Percentiles rank a stretch among this genome's conserved stretches.
These are phyloP conservation scores for Paramecium pentaurelia DNA, from an alignment of 73 alveolate species.

Conservation along the genomic window DNA sequence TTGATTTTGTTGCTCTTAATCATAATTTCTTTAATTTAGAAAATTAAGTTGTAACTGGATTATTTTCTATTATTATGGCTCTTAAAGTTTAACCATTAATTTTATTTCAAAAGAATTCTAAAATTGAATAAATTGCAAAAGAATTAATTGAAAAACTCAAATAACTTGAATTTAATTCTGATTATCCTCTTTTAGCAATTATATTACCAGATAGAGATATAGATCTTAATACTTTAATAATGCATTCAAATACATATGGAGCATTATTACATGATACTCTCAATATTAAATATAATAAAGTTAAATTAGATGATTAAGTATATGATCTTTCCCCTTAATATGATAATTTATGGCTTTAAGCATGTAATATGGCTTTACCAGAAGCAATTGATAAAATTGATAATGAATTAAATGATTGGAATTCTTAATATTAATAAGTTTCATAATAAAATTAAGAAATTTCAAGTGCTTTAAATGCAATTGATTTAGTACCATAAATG, in stretches of 20 bases:
- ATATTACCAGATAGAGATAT: slow-evolving; percentile 56
- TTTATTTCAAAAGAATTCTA: slow-evolving; percentile 3
- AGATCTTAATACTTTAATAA: slow-evolving; percentile 32
- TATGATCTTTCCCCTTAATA: background rate
- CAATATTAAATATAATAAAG: slow-evolving; percentile 49
- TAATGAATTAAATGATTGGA: slow-evolving; percentile 48
- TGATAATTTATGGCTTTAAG: slow-evolving; percentile 46
- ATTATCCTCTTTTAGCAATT: slow-evolving; percentile 11
- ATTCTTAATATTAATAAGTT: background rate
- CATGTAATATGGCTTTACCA: slow-evolving; percentile 20
- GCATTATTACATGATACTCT: slow-evolving; percentile 55
- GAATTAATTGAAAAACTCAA: slow-evolving; percentile 44
- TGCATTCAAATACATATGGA: slow-evolving; percentile 55
- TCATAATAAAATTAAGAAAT: slow-evolving; percentile 17
- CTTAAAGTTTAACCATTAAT: slow-evolving; percentile 45
- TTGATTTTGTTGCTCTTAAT: slow-evolving; percentile 44
- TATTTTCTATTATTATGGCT: slow-evolving; percentile 12
- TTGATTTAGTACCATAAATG: slow-evolving; percentile 34
- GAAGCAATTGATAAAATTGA: slow-evolving; percentile 37
- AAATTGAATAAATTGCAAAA: slow-evolving; percentile 20
- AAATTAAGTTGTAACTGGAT: slow-evolving; percentile 24
- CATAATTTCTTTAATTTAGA: slow-evolving; percentile 28
- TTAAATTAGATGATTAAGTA: background rate
- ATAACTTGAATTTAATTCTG: background rate
- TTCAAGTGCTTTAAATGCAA: background rate